Base-by-base conservation (phyloP, 345 rosid species). In the Garcia nutans region DNA sequence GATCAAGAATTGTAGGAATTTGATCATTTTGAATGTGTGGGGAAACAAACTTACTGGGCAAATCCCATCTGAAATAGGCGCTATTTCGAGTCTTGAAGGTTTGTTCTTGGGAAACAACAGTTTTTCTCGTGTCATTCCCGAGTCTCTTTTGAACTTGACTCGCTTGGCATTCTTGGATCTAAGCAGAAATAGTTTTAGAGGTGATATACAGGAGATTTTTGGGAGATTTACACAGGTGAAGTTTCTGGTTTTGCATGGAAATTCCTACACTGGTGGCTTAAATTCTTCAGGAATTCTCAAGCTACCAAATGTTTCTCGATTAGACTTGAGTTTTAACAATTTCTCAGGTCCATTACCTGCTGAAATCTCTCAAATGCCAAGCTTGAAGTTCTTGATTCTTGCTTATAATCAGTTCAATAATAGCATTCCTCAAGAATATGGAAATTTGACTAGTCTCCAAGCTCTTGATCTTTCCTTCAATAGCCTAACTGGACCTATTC, bases 391-490 rank as follows among this genome's bases (percentile, higher is more conserved):
- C 85, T 83, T 95, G 85, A 65, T 87, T 72, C 84, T 95, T 54
- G 87, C 99, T 22, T 74, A 61, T 74, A 95, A 91, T 75, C 85
- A 81, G 23, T 95, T 95, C 66, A 87, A 79, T 11, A 94, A 93
- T 19, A 71, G 66, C 33, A 93, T 95, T 59, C 99, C 99, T 5
- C 50, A 60, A 8, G 97, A 89, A 72, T 93, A 86, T 22, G 99
- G 99, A 12, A 81, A 86, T 71, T 71, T 93, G 80, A 22, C 81
- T 0, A 65, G 56, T 50, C 84, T 95, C 54, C 99, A 95, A 82
- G 88, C 90, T 42, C 91, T 95, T 49, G 99, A 95, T 86, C 92
- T 95, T 71, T 95, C 99, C 65, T 92, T 78, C 83, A 95, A 95
- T 77, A 73, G 16, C 10, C 89, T 95, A 15, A 81, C 78, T 0